Base-by-base conservation (phyloP, 257 asterid species). In the Solanum pimpinellifolium region DNA sequence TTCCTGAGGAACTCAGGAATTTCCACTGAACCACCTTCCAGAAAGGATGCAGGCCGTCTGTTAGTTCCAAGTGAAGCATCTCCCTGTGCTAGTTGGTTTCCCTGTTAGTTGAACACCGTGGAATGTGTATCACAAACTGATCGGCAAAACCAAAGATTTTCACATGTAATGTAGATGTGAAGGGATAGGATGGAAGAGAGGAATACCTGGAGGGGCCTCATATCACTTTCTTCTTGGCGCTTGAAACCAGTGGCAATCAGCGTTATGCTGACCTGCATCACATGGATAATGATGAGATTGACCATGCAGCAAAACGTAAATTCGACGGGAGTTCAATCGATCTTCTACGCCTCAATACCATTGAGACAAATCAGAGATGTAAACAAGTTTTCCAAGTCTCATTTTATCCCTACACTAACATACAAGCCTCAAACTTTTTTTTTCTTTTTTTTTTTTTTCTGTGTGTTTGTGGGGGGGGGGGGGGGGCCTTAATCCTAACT, bases 221-320 rank as follows among this genome's bases (percentile, higher is more conserved):
- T 92, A 12, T 95, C 99, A 78, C 94, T 93, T 94, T 96, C 98
- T 91, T 96, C 96, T 93, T 93, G 99, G 33, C 99, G 95, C 92
- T 96, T 95, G 85, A 96, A 96, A 73, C 99, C 99, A 69, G 99
- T 96, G 86, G 99, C 98, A 33, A 96, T 96, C 88, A 96, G 83
- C 21, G 99, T 96, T 88, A 96, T 95, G 92, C 98, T 94, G 73
- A 96, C 95, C 98, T 96, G 94, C 76, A 89, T 82, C 41, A 74
- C 27, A 41, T 88, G 86, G 73, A 87, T 80, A 89, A 82, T 18
- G 52, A 83, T 56, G 62, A 44, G 84, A 77, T 3, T 25, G 39
- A 44, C 84, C 84, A 13, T 21, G 27, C 85, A 69, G 86, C 86
- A 35, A n/a, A 70, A 84, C 47, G 52, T 73, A 66, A 56, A 47